A percentile compares a stretch with the other conserved stretches of the same genome.
phyloP scores from a whole-genome alignment of 2,329 filamentous ascomycete genomes.

The Pyrenophora graminea region DNA sequence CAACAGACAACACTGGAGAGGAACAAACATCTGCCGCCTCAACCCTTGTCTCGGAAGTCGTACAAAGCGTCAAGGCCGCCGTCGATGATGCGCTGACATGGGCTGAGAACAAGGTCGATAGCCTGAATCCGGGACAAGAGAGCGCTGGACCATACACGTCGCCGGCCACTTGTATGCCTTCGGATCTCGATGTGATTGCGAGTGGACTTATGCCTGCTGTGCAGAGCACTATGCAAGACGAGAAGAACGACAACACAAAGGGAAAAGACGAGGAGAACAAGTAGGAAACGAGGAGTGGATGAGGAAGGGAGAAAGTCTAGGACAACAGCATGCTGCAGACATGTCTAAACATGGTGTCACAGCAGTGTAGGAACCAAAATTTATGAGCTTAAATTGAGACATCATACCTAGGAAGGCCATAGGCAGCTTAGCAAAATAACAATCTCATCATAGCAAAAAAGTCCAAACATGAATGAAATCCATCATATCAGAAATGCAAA shows the following conservation, averaged over 20 bases:
- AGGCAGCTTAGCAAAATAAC: too few species aligned
- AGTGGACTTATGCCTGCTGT: conserved; percentile 34
- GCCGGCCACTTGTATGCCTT: conserved; percentile 37
- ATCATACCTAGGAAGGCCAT: neutral
- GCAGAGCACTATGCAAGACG: conserved; percentile 3
- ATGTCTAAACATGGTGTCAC: too few species aligned
- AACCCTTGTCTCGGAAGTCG: conserved; percentile 23
- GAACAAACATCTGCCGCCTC: conserved; percentile 15
- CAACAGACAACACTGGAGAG: conserved; percentile 14
- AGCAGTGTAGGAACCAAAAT: neutral
- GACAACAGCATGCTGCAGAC: neutral
- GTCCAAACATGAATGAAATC: too few species aligned
- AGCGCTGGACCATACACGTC: conserved; percentile 39
- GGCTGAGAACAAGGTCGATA: conserved; percentile 34
- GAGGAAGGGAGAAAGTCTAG: neutral
- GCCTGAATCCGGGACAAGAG: conserved; percentile 26
- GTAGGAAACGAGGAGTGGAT: neutral
- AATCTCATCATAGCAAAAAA: too few species aligned
- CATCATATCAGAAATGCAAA: neutral
- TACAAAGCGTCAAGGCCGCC: conserved; percentile 23
- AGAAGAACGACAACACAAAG: neutral
- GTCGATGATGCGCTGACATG: conserved; percentile 30
- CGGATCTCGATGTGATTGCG: conserved; percentile 42
- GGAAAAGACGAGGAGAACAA: neutral
- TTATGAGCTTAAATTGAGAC: neutral